Evolutionary conservation across 169 alveolate genomes (phyloP), one percentile per base, ranked within the genome.

Genomic region (Babesia gibsoni): DNA sequence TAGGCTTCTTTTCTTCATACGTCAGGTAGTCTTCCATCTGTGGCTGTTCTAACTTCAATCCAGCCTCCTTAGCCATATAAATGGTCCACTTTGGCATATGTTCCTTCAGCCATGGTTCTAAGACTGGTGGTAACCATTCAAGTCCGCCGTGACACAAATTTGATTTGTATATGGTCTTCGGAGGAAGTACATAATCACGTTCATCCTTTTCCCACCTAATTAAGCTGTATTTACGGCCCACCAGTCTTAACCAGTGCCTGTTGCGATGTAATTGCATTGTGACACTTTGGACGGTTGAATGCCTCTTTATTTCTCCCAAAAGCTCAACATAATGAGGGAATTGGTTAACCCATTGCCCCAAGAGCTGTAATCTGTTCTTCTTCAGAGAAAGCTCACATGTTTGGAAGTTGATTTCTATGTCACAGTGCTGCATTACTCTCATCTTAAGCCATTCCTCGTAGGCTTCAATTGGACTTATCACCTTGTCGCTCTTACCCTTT

Each of bases 371-470:
- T 32, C 66, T 20, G 54, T 74, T 74, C 36, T 65, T 63, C 54
- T 74, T 74, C 18, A 74, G 72, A 22, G 84, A 64, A 22, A 74
- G 68, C 48, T 74, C 84, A 30, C 75, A 68, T 22, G 80, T 74
- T 32, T 74, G 84, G 73, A 74, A 74, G 72, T 74, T 74, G 39
- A 74, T 41, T 32, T 74, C 84, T 3, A 74, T 61, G 48, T 74
- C 84, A 36, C 84, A 74, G 63, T 74, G 84, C 29, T 74, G 84
- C 84, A 74, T 74, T 12, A 74, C 84, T 4, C 70, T 56, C 73
- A 65, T 54, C 33, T 67, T 74, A 23, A 74, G 54, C 84, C 84
- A 74, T 25, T 49, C 70, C 49, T 74, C 84, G 36, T 74, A 74
- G 22, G 61, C 67, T n/a, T 74, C 84, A 6, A 74, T 43, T 9